phyloP scores from a whole-genome alignment of 2,329 filamentous ascomycete species.

The Aspergillus phoenicis region DNA sequence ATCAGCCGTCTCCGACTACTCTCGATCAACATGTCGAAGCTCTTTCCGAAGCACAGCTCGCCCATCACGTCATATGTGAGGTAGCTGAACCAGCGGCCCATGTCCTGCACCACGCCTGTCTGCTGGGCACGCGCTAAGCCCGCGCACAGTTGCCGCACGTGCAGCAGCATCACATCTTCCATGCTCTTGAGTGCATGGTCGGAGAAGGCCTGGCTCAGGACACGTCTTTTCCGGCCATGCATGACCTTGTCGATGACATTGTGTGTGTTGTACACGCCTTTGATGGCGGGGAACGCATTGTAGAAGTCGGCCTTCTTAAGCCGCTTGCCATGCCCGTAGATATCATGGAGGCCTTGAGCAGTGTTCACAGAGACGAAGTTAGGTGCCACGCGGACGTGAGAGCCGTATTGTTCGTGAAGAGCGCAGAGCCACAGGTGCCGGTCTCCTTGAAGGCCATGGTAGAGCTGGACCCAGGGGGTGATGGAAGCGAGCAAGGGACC shows the following conservation, averaged over 20 bases:
- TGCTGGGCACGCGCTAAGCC: constrained; percentile 27
- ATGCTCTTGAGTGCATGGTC: constrained; percentile 68
- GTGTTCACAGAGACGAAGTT: constrained; percentile 79
- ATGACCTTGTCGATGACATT: constrained; percentile 69
- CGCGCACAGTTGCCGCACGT: constrained; percentile 67
- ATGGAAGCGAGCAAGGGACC: constrained; percentile 36
- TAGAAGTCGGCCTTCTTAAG: constrained; percentile 70
- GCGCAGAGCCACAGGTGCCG: constrained; percentile 73
- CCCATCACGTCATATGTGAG: constrained; percentile 57
- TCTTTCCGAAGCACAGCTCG: constrained; percentile 55
- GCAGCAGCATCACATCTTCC: constrained; percentile 67
- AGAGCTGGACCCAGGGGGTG: constrained; percentile 61
- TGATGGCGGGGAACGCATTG: constrained; percentile 69
- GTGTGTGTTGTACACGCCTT: constrained; percentile 68
- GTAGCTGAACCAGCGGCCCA: constrained; percentile 45
- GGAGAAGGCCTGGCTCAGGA: constrained; percentile 72
- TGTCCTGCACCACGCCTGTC: constrained; percentile 35
- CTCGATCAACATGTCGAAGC: constrained; percentile 52
- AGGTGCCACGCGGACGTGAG: constrained; percentile 73
- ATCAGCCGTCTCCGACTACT: constrained; percentile 63
- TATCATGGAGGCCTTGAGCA: constrained; percentile 56
- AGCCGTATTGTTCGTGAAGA: constrained; percentile 71
- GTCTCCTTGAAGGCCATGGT: constrained; percentile 74
- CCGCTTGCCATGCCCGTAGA: constrained; percentile 45
- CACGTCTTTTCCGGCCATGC: constrained; percentile 71